These are phyloP conservation scores for Infundibulicybe gibba DNA, from an alignment of 768 basidiomycete species.

Conservation along the genomic window DNA sequence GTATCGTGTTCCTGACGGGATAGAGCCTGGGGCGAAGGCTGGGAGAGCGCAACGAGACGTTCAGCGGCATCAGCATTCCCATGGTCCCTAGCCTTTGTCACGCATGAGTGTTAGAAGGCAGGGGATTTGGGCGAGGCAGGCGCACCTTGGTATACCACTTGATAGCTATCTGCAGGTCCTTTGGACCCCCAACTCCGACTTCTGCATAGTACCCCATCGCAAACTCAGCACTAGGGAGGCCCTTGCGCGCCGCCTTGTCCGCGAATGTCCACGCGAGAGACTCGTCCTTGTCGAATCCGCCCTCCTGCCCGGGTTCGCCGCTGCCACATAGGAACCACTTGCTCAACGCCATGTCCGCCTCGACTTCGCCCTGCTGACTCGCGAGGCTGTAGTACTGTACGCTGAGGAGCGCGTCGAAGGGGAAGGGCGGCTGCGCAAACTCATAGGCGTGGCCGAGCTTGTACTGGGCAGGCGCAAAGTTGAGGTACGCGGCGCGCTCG, in stretches of 20 bases:
- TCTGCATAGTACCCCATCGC: constrained; percentile 96
- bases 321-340: constrained; percentile 96
- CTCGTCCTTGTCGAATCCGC: constrained; percentile 83
- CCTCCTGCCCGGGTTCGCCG: constrained; percentile 36
- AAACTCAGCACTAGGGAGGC: constrained; percentile 82
- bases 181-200: constrained; percentile 79
- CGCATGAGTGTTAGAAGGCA: not conserved
- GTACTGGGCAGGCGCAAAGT: constrained; percentile 85
- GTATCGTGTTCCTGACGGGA: constrained; percentile 78
- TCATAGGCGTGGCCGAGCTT: constrained; percentile 93
- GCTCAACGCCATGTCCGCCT: constrained; percentile 95
- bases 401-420: constrained; percentile 83
- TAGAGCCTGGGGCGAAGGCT: constrained; percentile 58
- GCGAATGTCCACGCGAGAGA: constrained; percentile 84
- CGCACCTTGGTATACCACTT: constrained; percentile 70
- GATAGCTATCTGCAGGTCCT: constrained; percentile 59
- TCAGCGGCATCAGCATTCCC: constrained; percentile 79
- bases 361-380: constrained; percentile 80
- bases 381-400: constrained; percentile 90
- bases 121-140: not conserved
- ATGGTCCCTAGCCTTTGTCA: constrained; percentile 61
- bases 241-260: constrained; percentile 76
- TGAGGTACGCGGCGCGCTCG: constrained; percentile 81
- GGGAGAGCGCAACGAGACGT: constrained; percentile 66
- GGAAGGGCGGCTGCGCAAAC: constrained; percentile 80